Base-by-base conservation (phyloP, 2,329 filamentous ascomycete species). In the Penicillium decumbens region DNA sequence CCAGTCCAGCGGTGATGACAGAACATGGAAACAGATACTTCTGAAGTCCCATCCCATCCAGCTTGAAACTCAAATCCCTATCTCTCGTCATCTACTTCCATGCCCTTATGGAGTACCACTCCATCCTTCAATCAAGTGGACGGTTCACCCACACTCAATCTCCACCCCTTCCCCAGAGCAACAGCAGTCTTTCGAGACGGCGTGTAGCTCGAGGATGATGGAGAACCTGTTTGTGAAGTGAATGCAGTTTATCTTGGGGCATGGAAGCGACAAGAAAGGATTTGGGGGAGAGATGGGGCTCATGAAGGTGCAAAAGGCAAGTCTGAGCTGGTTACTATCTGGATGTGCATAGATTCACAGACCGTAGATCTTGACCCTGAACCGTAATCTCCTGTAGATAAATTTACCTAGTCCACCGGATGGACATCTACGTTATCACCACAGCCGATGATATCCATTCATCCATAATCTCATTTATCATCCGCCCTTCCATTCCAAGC, bases 11-110 rank as follows among this genome's bases (percentile, higher is more conserved):
- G 49, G 63, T 72, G 69, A 72, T 71, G 69, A 72, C 66, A 68
- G 54, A 62, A 61, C 51, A 58, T 56, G 60, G 63, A 59, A 65
- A 63, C 68, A 72, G 69, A 72, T 72, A 72, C 69, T 72, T 72
- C 67, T 60, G 69, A 72, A 64, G 61, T 55, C 58, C 42, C 45
- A 47, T 41, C n/a, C 40, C 41, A 23, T 23, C 46, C 28, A 18
- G n/a, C 46, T 41, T 32, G 25, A 28, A 29, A 12, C 33, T 10
- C 9, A 41, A 46, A 13, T 35, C 41, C 50, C 15, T 9, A 33
- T 29, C 30, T 38, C n/a, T 41, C 45, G 30, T 25, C 30, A 20
- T 20, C 33, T 37, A 33, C 45, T 45, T 27, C 18, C 38, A 9
- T 53, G 45, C 43, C 15, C 23, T 51, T 25, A 3, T 18, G 15